phyloP scores from a whole-genome alignment of 2,329 filamentous ascomycete species.

The Chaetomium olivaceum region DNA sequence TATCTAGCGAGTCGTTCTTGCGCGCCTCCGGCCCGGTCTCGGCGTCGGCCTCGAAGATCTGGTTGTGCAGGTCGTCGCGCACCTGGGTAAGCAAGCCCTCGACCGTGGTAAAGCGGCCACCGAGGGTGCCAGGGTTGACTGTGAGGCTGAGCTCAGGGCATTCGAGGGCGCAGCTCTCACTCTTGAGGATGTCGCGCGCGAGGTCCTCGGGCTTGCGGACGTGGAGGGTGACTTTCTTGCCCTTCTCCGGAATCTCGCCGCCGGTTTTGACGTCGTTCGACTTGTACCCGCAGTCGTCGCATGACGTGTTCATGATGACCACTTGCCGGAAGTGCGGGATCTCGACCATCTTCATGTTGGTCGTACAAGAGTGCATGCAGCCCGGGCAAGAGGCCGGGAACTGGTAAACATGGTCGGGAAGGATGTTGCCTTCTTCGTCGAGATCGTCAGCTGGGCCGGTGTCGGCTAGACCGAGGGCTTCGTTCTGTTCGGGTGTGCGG shows the following conservation, averaged over 20 bases:
- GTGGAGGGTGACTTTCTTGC: constrained; percentile 76
- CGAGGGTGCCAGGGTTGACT: constrained; percentile 90
- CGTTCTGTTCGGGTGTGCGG: constrained; percentile 83
- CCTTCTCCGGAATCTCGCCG: constrained; percentile 83
- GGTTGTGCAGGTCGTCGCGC: constrained; percentile 80
- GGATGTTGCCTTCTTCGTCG: constrained; percentile 70
- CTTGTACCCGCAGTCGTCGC: constrained; percentile 87
- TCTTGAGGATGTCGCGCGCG: constrained; percentile 91
- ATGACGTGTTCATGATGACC: constrained; percentile 91
- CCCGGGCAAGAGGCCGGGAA: constrained; percentile 92
- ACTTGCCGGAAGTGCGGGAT: constrained; percentile 99
- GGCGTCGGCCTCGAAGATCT: constrained; percentile 77
- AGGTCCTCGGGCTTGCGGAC: constrained; percentile 73
- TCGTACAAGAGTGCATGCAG: constrained; percentile 80
- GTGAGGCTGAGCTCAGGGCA: constrained; percentile 85
- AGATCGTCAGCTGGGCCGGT: constrained; percentile 55
- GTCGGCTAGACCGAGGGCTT: constrained; percentile 72
- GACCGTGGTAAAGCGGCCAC: constrained; percentile 94
- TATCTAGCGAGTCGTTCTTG: constrained; percentile 77
- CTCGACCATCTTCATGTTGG: constrained; percentile 98
- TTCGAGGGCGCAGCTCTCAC: constrained; percentile 83
- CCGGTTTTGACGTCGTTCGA: constrained; percentile 98
- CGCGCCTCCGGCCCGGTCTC: constrained; percentile 60
- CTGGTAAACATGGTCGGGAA: constrained; percentile 88
- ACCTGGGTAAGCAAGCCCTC: constrained; percentile 93